phyloP scores from a whole-genome alignment of 2,329 filamentous ascomycete species.

The Colletotrichum paranaense region DNA sequence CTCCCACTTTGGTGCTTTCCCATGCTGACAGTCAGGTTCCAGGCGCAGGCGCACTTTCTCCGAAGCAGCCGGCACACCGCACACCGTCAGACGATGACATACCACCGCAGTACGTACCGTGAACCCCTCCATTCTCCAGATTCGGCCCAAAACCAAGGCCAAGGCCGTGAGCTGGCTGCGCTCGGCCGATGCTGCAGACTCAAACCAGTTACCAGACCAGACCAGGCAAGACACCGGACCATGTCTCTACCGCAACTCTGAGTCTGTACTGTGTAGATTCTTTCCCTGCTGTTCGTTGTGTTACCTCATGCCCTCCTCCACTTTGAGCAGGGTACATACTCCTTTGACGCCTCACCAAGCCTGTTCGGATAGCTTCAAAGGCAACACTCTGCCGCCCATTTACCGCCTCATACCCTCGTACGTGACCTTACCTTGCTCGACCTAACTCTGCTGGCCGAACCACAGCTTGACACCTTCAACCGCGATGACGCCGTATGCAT shows the following conservation, averaged over 20 bases:
- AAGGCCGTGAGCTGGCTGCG: background rate
- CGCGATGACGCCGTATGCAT: background rate
- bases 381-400: background rate
- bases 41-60: background rate
- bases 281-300: background rate
- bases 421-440: background rate
- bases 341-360: background rate
- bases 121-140: background rate
- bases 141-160: constrained; percentile 1
- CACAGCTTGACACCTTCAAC: background rate
- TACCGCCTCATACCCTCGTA: background rate
- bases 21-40: background rate
- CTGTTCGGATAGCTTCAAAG: background rate
- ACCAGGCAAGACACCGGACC: background rate
- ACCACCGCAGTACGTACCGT: background rate
- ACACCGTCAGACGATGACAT: background rate
- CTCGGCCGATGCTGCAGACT: constrained; percentile 18
- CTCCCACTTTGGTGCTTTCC: background rate
- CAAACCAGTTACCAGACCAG: constrained; percentile 11
- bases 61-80: constrained; percentile 11
- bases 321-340: background rate
- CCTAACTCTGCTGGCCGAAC: background rate
- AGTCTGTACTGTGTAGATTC: background rate
- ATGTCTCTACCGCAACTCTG: constrained; percentile 19
- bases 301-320: background rate